These are phyloP conservation scores for Rhinocladiella similis DNA, from an alignment of 2,329 filamentous ascomycete species.

Conservation along the genomic window DNA sequence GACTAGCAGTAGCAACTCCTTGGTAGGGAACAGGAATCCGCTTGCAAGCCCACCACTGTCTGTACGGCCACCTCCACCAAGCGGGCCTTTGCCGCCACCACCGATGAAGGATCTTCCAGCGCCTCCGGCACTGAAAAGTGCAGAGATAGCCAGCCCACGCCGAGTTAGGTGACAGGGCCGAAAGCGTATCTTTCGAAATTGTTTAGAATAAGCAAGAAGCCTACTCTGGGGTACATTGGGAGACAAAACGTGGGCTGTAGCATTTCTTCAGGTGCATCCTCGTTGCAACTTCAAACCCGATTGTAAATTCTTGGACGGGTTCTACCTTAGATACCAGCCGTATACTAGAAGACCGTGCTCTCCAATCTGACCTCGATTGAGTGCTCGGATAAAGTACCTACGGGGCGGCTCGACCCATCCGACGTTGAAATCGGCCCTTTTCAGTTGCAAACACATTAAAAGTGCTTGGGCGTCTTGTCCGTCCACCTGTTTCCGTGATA, in stretches of 20 bases:
- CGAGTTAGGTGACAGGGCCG: conserved; percentile 15
- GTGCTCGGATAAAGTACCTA: too few species aligned
- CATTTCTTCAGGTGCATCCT: conserved; percentile 19
- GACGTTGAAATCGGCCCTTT: too few species aligned
- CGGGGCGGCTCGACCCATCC: too few species aligned
- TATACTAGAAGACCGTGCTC: too few species aligned
- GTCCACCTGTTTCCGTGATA: too few species aligned
- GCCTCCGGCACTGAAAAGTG: conserved; percentile 19
- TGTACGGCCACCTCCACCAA: conserved; percentile 61
- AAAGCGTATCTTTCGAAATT: background rate
- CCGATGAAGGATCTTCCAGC: conserved; percentile 36
- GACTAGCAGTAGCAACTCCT: conserved; percentile 35
- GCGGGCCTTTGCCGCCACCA: conserved; percentile 60
- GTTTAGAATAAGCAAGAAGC: conserved; percentile 12
- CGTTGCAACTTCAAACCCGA: conserved; percentile 5
- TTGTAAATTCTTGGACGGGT: conserved; percentile 8
- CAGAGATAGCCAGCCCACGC: conserved; percentile 23
- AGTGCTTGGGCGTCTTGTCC: too few species aligned
- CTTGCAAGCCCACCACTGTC: conserved; percentile 61
- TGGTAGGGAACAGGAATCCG: conserved; percentile 29
- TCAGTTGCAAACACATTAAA: too few species aligned
- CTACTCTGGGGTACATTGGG: conserved; percentile 5
- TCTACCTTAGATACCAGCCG: too few species aligned
- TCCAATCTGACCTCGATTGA: too few species aligned
- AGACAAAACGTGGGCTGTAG: conserved; percentile 10